Base-by-base conservation (phyloP, 805 yeast genomes). In the Teunomyces tritomae region DNA sequence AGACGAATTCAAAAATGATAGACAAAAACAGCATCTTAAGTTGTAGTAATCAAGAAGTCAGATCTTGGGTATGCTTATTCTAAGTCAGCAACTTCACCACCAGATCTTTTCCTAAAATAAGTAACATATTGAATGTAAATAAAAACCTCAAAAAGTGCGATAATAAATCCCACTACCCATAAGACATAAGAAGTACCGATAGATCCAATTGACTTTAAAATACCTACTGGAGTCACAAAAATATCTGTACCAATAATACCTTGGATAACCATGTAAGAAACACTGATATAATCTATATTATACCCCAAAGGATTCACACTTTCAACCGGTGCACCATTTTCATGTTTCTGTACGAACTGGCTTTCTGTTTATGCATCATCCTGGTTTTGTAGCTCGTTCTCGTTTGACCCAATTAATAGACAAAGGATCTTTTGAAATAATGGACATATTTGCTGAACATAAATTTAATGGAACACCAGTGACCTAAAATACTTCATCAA, bases 241-340 rank as follows among this genome's bases (percentile, higher is more conserved):
- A 85, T 84, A 65, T 90, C 90, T 0, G 90, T 85, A 52, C 91
- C 91, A 39, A 85, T 73, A 70, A 85, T 80, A 54, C 90, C 80
- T 53, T 84, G 85, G 56, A 84, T 71, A 48, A 84, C 80, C 48
- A 84, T 67, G 44, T 85, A 85, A 45, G 84, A 75, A 46, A 90
- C 87, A 39, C 85, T 51, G 8, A 40, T 30, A 27, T 50, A 50
- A 35, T 52, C 53, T 26, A 52, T 67, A 44, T 75, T 77, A 59
- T 72, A 60, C 4, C 74, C 74, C 49, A 70, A 56, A 0, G 74
- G 74, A 32, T 69, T 70, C 6, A 51, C 56, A 24, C 57, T 56
- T 48, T 74, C 78, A 6, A 71, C 70, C 8, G 78, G 78, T 3
- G 75, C 75, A 52, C 76, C 75, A 29, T 50, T 49, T 1, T 57